Evolutionary conservation across 371 early-diverging fungal genomes (phyloP), one percentile per base, ranked within the genome.

Genomic region (Cladochytrium tenue): DNA sequence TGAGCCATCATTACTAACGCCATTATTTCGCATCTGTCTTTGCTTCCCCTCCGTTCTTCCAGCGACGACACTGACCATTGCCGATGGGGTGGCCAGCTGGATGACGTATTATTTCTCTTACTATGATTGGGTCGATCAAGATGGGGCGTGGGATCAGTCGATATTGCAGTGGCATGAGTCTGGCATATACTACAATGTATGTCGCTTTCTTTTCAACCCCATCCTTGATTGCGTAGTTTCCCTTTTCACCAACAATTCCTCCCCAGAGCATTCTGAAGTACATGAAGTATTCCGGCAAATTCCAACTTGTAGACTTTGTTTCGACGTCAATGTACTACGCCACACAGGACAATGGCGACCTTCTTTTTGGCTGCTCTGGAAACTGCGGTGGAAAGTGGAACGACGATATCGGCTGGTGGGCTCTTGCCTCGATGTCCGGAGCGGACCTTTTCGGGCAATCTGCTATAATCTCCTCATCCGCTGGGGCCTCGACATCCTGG

Each of bases 321-420:
- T 15, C 7, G 15, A 28, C 26, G 10, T 7, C 20, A 7, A 55
- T 55, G 55, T 10, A 7, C 30, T 10, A 20, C 7, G 55, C 55
- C 7, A 55, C 26, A 13, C 7, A 55, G 10, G 55, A 28, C 20
- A 55, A 55, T 26, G 55, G 55, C 30, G 55, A 55, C 20, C n/a
- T n/a, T 25, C 28, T 10, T 7, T 27, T 17, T 36, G 55, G 10
- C 7, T 43, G 43, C 43, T 7, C 7, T 7, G 58, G 58, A 58
- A 31, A 26, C 33, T 58, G 33, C 20, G 20, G 13, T 17, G 68
- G 68, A 20, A 25, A 61, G 2, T 67, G 79, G 79, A 79, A 79
- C 67, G 79, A 79, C 62, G 79, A 79, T 63, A 74, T 79, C 36
- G 69, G 32, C 3, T 71, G 72, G 74, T 76, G 69, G 71, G 67